Percentiles rank a stretch among this genome's conserved stretches.
Evolutionary conservation across 306 rosid species (phyloP).

Genomic region (Spatholobus suberectus): DNA sequence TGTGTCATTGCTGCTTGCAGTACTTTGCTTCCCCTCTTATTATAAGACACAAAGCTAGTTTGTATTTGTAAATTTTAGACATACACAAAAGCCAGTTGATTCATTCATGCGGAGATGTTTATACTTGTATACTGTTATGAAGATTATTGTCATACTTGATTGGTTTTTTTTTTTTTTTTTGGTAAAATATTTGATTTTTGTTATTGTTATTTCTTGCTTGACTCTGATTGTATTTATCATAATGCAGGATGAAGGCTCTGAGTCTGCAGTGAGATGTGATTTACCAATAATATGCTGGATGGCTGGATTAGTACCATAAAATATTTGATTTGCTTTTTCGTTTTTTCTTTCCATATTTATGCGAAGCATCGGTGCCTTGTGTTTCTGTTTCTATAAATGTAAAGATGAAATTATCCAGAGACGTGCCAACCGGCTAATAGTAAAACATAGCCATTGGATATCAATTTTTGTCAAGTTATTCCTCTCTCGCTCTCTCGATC

Average conservation of each 20-base stretch:
- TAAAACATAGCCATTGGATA: not conserved
- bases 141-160: not conserved
- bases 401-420: slow-evolving; percentile 6
- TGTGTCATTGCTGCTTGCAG: not conserved
- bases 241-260: slow-evolving; percentile 48
- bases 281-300: not conserved
- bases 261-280: slow-evolving; percentile 43
- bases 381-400: slow-evolving; percentile 12
- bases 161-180: too few relatives aligned
- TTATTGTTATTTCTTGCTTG: not conserved
- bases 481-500: not conserved
- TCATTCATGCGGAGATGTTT: not conserved
- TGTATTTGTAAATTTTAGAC: not conserved
- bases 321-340: not conserved
- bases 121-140: not conserved
- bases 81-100: not conserved
- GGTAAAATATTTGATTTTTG: not conserved
- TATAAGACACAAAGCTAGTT: not conserved
- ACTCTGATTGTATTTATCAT: not conserved
- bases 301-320: not conserved
- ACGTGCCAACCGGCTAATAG: not conserved
- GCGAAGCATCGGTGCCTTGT: not conserved
- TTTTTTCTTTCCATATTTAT: not conserved
- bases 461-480: not conserved
- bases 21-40: too few relatives aligned